Evolutionary conservation across 257 asterid genomes (phyloP), one percentile per base, ranked within the genome.

Genomic region (Coffea canephora): DNA sequence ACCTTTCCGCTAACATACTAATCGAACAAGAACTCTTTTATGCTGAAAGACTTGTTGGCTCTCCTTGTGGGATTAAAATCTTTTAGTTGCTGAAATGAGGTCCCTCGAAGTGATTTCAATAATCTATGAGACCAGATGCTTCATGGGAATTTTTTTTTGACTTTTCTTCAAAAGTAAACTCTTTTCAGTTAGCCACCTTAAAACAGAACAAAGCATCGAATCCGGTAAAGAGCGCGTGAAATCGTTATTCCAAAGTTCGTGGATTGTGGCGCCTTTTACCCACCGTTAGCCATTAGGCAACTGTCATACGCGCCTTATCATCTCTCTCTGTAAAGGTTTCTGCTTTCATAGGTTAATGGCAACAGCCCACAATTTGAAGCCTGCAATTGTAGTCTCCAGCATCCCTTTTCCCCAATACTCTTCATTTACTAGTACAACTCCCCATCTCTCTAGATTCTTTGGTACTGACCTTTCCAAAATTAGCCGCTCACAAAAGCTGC

Each of bases 261-360:
- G 48, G 64, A 41, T 15, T 16, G 66, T 66, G 73, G 73, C 73
- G 80, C 73, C 73, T 65, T 25, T 8, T 4, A 39, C 43, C 31
- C 34, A 10, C 11, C 11, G 12, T 8, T 61, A 61, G 31, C 0
- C 31, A 23, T 41, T 27, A 11, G 5, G 23, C n/a, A 13, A 8
- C 43, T 23, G 1, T 34, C 45, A 46, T 6, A 2, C 67, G 49
- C 74, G 52, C 66, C 75, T 77, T 77, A 77, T 77, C 79, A 45
- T 62, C 71, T 57, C 71, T 57, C 3, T 52, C 45, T 4, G 52
- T 65, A 43, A 13, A 31, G 27, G 57, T 41, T 34, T 14, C 61
- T 18, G 6, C 61, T 54, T 54, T 54, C 21, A 0, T n/a, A 57
- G 65, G 15, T 19, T 12, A 54, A 92, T 92, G 97, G 91, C 91